Evolutionary conservation across 306 rosid genomes (phyloP).

Genomic region (Castanea mollissima): DNA sequence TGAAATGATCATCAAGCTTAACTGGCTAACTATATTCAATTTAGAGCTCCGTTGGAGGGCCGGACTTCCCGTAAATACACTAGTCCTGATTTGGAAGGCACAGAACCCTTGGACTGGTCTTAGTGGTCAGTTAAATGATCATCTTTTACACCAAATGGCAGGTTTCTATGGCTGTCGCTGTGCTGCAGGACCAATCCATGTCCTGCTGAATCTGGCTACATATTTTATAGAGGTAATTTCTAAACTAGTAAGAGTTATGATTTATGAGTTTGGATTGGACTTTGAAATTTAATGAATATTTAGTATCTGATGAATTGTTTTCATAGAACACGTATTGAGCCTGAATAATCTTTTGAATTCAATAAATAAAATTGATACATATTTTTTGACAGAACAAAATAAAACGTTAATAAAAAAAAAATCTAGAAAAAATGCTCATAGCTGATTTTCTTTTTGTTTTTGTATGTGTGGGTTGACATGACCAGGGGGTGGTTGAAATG

Average conservation of each 20-base stretch:
- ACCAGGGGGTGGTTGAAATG: too few species aligned
- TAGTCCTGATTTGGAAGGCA: conserved; percentile 93
- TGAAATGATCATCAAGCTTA: conserved; percentile 61
- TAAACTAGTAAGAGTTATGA: conserved; percentile 5
- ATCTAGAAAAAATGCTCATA: too few species aligned
- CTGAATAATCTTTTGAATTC: neutral
- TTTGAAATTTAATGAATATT: neutral
- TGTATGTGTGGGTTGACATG: too few species aligned
- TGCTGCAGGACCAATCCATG: conserved; percentile 87
- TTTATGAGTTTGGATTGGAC: neutral
- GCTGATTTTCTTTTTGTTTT: too few species aligned
- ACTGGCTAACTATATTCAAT: conserved; percentile 86
- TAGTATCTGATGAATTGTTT: neutral
- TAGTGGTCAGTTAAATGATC: conserved; percentile 95
- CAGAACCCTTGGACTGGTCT: conserved; percentile 98
- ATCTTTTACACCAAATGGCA: conserved; percentile 82
- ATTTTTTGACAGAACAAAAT: neutral
- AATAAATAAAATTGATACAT: neutral
- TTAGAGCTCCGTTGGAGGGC: conserved; percentile 91
- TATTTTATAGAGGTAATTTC: conserved; percentile 64
- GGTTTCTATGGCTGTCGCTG: conserved; percentile 89
- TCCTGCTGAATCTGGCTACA: conserved; percentile 81
- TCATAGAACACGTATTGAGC: neutral
- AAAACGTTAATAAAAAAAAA: too few species aligned
- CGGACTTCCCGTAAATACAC: conserved; percentile 80